These are phyloP conservation scores for Madurella mycetomatis DNA, from an alignment of 2,329 filamentous ascomycete species.

Conservation along the genomic window DNA sequence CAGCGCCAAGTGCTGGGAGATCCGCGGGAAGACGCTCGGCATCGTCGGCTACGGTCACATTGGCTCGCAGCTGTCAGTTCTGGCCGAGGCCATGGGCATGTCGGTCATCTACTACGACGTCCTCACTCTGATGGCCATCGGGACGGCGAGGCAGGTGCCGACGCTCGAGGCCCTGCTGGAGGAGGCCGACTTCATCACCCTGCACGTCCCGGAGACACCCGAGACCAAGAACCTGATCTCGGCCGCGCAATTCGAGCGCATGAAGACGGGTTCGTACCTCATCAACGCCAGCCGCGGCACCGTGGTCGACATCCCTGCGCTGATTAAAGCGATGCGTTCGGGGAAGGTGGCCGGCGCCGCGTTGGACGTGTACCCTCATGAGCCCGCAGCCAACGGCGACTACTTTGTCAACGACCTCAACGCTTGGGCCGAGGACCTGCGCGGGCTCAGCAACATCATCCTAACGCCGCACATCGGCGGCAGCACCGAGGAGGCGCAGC, in stretches of 20 bases:
- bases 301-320: conserved; percentile 87
- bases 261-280: conserved; percentile 90
- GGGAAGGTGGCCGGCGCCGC: conserved; percentile 91
- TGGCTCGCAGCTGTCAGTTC: conserved; percentile 88
- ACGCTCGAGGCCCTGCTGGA: conserved; percentile 71
- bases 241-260: conserved; percentile 70
- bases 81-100: conserved; percentile 98
- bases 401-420: conserved; percentile 88
- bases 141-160: conserved; percentile 78
- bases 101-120: conserved; percentile 96
- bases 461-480: conserved; percentile 96
- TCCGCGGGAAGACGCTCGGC: conserved; percentile 92
- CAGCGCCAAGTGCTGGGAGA: conserved; percentile 94
- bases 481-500: conserved; percentile 95
- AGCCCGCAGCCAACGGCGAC: conserved; percentile 89
- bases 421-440: conserved; percentile 78
- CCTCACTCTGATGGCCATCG: conserved; percentile 88
- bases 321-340: conserved; percentile 79
- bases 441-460: conserved; percentile 84
- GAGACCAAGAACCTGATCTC: conserved; percentile 94
- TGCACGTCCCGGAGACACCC: conserved; percentile 88
- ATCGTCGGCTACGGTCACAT: conserved; percentile 98
- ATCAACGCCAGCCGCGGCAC: conserved; percentile 95
- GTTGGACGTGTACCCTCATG: conserved; percentile 92
- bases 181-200: conserved; percentile 84